Conservation (phyloP, 495 filamentous ascomycete genomes). For the Pseudotulostoma volvatum region DNA sequence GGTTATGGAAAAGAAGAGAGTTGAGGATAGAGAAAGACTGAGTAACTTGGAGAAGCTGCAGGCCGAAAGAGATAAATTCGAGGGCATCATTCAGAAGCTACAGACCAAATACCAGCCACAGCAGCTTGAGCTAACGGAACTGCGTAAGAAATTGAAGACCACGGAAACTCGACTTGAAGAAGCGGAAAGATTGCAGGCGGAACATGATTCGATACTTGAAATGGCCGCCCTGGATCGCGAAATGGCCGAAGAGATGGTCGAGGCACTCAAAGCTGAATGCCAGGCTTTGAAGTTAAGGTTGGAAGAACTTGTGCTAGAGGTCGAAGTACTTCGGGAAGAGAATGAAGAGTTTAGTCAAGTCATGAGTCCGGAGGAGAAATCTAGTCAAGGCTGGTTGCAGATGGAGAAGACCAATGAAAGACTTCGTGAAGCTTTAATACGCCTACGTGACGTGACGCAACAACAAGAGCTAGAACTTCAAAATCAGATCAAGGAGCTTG, state of each 20-base stretch:
- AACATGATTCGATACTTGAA: slow-evolving; percentile 73
- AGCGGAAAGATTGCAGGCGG: slow-evolving; percentile 56
- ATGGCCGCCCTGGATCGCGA: slow-evolving; percentile 80
- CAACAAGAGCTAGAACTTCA: slow-evolving; percentile 68
- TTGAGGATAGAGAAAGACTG: slow-evolving; percentile 77
- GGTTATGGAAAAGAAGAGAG: slow-evolving; percentile 63
- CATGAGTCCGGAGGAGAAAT: slow-evolving; percentile 76
- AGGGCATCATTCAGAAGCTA: slow-evolving; percentile 78
- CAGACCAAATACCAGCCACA: slow-evolving; percentile 80
- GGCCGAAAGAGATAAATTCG: slow-evolving; percentile 69
- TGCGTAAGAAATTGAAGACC: slow-evolving; percentile 64
- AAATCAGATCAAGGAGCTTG: slow-evolving; percentile 58
- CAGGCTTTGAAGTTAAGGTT: slow-evolving; percentile 55
- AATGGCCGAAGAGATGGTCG: slow-evolving; percentile 89
- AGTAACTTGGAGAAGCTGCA: slow-evolving; percentile 63
- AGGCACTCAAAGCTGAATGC: slow-evolving; percentile 62
- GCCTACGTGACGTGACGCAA: slow-evolving; percentile 71
- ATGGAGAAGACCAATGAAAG: slow-evolving; percentile 83
- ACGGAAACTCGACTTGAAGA: slow-evolving; percentile 48
- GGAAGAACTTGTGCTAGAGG: slow-evolving; percentile 77
- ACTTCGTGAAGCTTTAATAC: slow-evolving; percentile 69
- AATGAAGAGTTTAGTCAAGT: slow-evolving; percentile 67
- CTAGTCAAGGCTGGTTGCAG: slow-evolving; percentile 73
- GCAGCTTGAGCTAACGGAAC: slow-evolving; percentile 59
- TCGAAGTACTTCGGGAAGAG: slow-evolving; percentile 74